Conservation (phyloP, 2,329 filamentous ascomycete genomes). For the Hypoxylon sp. region DNA sequence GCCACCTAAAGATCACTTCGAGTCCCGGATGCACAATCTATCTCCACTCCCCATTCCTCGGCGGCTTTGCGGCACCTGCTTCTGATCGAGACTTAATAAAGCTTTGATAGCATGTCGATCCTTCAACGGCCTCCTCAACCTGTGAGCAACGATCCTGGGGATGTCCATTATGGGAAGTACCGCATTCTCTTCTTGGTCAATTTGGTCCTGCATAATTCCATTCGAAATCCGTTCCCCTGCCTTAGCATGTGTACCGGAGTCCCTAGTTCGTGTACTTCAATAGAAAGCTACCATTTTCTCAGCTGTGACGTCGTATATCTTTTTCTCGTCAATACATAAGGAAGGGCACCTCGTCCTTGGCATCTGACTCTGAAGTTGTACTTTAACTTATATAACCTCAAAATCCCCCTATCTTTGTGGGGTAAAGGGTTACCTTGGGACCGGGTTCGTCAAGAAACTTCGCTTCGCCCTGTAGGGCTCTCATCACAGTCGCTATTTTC, state of each 20-base stretch:
- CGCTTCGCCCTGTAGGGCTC: constrained; percentile 35
- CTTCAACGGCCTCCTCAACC: constrained; percentile 39
- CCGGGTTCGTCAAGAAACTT: constrained; percentile 36
- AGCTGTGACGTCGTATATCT: constrained; percentile 35
- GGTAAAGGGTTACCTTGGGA: constrained; percentile 37
- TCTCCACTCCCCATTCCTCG: constrained; percentile 42
- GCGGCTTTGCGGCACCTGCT: constrained; percentile 42
- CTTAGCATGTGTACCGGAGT: constrained; percentile 32
- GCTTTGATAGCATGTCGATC: constrained; percentile 45
- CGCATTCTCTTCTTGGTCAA: constrained; percentile 39
- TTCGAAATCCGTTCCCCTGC: constrained; percentile 22
- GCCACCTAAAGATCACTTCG: constrained; percentile 34
- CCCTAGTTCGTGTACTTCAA: constrained; percentile 26
- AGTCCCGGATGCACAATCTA: constrained; percentile 36
- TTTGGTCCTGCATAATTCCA: constrained; percentile 42
- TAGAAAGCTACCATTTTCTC: constrained; percentile 28
- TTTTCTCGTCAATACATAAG: constrained; percentile 36
- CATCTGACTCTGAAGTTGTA: constrained; percentile 16
- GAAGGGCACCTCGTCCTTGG: constrained; percentile 29
- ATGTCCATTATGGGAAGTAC: constrained; percentile 40
- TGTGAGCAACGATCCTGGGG: constrained; percentile 19
- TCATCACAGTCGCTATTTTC: constrained; percentile 15
- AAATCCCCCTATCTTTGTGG: constrained; percentile 32
- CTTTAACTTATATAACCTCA: constrained; percentile 38
- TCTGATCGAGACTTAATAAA: constrained; percentile 40